A percentile compares a stretch with the other conserved stretches of the same genome.
These are phyloP conservation scores for Xylariaceae sp. DNA, from an alignment of 2,329 filamentous ascomycete genomes.

Conservation along the genomic window DNA sequence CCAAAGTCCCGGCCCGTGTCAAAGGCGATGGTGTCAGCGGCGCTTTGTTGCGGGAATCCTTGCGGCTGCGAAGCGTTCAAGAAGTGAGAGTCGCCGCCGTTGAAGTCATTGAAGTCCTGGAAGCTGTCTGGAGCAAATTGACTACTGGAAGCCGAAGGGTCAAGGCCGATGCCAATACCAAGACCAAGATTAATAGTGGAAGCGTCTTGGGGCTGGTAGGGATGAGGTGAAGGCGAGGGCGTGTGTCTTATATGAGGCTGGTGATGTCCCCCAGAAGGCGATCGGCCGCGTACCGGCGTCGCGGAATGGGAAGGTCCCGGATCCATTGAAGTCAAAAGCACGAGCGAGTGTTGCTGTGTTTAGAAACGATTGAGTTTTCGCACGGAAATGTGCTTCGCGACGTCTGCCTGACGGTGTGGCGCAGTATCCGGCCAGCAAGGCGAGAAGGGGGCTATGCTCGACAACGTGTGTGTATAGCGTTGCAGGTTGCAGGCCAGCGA, in stretches of 20 bases:
- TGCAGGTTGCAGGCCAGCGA: conserved; percentile 14
- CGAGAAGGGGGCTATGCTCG: conserved; percentile 30
- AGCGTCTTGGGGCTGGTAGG: conserved; percentile 47
- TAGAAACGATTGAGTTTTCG: conserved; percentile 28
- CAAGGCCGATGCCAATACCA: conserved; percentile 56
- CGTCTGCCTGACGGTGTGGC: conserved; percentile 32
- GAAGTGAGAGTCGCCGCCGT: conserved; percentile 40
- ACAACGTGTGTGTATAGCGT: conserved; percentile 24
- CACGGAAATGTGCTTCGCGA: conserved; percentile 27
- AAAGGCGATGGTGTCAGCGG: conserved; percentile 34
- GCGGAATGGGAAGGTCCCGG: conserved; percentile 37
- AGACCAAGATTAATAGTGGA: conserved; percentile 41
- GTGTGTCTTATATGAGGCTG: conserved; percentile 63
- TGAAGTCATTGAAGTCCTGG: conserved; percentile 43
- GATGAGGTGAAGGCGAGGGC: conserved; percentile 58
- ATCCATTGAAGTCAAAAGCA: conserved; percentile 41
- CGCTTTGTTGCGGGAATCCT: conserved; percentile 41
- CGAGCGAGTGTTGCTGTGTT: conserved; percentile 33
- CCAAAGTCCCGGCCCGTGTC: conserved; percentile 33
- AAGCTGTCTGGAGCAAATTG: conserved; percentile 41
- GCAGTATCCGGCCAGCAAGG: conserved; percentile 24
- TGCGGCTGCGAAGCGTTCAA: conserved; percentile 45
- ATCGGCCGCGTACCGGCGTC: conserved; percentile 48
- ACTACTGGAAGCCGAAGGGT: conserved; percentile 44
- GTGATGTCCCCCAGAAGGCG: conserved; percentile 54